These are phyloP conservation scores for Paraleonurus japonicus DNA, from an alignment of 257 asterid species.

Conservation along the genomic window DNA sequence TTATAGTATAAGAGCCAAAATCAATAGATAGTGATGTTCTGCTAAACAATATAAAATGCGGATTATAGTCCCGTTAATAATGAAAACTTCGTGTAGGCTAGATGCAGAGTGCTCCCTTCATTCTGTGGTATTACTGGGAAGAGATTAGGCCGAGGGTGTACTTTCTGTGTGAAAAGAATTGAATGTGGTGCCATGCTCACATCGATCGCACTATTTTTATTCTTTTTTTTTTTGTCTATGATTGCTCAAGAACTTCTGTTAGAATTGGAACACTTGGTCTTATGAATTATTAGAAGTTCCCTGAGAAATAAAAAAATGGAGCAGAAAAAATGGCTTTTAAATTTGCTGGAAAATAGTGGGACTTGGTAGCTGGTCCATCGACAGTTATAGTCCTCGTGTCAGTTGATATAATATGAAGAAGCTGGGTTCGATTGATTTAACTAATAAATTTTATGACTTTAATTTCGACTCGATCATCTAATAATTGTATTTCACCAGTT, in stretches of 20 bases:
- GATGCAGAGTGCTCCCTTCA: not conserved
- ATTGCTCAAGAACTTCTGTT: not conserved
- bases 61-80: not conserved
- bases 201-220: not conserved
- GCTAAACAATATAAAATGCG: not conserved
- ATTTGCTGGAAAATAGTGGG: not conserved
- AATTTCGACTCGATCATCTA: not conserved
- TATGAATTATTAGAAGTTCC: not conserved
- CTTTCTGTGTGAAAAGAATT: not conserved
- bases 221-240: not conserved
- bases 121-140: not conserved
- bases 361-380: not conserved
- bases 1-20: not conserved
- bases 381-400: not conserved
- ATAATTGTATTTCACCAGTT: not conserved
- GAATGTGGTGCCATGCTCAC: not conserved
- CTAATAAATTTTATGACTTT: not conserved
- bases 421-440: not conserved
- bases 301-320: not conserved
- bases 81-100: not conserved
- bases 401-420: not conserved
- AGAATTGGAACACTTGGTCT: not conserved
- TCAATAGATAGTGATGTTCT: not conserved
- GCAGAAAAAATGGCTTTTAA: constrained; percentile 6
- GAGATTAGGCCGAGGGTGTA: not conserved